Evolutionary conservation across 1,284 basidiomycete genomes (phyloP).

Genomic region (Ustilago sp.): DNA sequence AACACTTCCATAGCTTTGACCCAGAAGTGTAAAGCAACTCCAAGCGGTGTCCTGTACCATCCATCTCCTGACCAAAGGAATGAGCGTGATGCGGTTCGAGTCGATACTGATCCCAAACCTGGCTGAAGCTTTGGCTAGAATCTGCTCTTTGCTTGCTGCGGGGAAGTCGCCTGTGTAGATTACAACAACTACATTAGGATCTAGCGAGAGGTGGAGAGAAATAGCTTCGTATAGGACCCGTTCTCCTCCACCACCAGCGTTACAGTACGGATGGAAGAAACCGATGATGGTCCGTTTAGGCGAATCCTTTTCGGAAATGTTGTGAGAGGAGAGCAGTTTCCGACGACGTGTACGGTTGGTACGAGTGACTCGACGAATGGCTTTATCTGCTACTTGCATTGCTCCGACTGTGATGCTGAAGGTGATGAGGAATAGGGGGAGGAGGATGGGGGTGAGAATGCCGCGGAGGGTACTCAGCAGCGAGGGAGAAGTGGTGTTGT

Average conservation of each 20-base stretch:
- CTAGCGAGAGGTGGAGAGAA: constrained; percentile 79
- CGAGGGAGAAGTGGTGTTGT: not conserved
- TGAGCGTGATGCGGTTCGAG: constrained; percentile 78
- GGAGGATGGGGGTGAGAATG: constrained; percentile 10
- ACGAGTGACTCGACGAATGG: constrained; percentile 17
- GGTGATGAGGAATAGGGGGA: constrained; percentile 29
- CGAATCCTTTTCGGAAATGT: constrained; percentile 34
- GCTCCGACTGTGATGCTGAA: constrained; percentile 36
- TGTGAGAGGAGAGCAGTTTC: constrained; percentile 26
- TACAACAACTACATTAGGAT: constrained; percentile 79
- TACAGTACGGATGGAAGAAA: constrained; percentile 96
- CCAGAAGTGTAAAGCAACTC: constrained; percentile 88
- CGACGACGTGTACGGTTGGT: constrained; percentile 31
- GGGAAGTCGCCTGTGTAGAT: constrained; percentile 82
- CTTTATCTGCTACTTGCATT: constrained; percentile 37
- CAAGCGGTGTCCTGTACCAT: constrained; percentile 86
- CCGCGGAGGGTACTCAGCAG: constrained; percentile 3
- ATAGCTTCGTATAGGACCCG: constrained; percentile 95
- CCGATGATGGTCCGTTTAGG: constrained; percentile 71
- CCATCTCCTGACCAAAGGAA: constrained; percentile 79
- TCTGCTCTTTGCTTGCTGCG: constrained; percentile 78
- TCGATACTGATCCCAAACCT: constrained; percentile 85
- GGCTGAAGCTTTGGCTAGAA: constrained; percentile 74
- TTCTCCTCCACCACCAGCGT: constrained; percentile 97
- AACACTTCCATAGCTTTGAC: constrained; percentile 89